These are phyloP conservation scores for Lagenidium sp. DNA, from an alignment of 352 stramenopile genomes.

Conservation along the genomic window DNA sequence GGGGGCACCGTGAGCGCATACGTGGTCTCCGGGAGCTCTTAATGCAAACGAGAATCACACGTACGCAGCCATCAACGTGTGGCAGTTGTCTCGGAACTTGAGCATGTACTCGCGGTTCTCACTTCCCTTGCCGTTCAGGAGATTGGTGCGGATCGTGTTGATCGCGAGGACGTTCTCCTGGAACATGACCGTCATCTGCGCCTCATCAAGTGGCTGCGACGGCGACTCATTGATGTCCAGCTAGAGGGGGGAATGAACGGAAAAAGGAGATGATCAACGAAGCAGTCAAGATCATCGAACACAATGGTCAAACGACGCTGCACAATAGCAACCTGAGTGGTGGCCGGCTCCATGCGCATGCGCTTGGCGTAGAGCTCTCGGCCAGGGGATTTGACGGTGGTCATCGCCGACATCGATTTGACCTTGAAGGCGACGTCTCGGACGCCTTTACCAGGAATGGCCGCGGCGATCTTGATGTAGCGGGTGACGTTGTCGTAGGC, in stretches of 20 bases:
- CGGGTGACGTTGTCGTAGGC: conserved; percentile 73
- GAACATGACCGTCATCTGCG: conserved; percentile 39
- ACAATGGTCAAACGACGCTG: neutral
- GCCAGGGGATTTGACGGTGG: conserved; percentile 10
- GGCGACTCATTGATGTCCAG: conserved; percentile 10
- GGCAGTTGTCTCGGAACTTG: conserved; percentile 63
- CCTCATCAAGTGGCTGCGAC: conserved; percentile 17
- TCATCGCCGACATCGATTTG: conserved; percentile 24
- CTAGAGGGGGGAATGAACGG: too few relatives aligned
- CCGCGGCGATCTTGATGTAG: conserved; percentile 75
- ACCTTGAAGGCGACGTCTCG: conserved; percentile 70
- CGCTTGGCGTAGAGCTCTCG: conserved; percentile 33
- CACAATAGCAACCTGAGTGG: conserved; percentile 11
- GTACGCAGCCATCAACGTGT: conserved; percentile 46
- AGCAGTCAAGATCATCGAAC: too few relatives aligned
- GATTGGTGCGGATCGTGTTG: conserved; percentile 60
- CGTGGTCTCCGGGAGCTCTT: too few relatives aligned
- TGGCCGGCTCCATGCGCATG: conserved; percentile 42
- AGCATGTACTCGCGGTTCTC: conserved; percentile 46
- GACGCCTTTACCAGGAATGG: conserved; percentile 56
- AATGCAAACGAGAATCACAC: conserved; percentile 7
- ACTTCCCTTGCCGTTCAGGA: conserved; percentile 41
- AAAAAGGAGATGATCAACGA: too few relatives aligned
- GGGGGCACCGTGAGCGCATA: too few relatives aligned
- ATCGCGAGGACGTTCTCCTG: conserved; percentile 60